These are phyloP conservation scores for Pichia exigua DNA, from an alignment of 805 yeast species.

Conservation along the genomic window DNA sequence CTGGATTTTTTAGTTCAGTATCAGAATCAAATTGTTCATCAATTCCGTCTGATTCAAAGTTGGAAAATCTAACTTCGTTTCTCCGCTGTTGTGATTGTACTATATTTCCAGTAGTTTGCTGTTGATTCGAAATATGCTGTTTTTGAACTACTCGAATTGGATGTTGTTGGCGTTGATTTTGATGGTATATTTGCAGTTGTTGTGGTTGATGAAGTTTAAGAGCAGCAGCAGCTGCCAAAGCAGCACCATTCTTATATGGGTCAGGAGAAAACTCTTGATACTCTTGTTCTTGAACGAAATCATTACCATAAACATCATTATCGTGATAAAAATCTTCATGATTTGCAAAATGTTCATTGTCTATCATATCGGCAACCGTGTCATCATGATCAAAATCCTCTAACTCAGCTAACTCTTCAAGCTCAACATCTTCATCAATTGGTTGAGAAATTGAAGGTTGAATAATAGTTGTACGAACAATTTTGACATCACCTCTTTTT, in stretches of 20 bases:
- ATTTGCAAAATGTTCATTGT: neutral
- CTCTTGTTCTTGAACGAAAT: neutral
- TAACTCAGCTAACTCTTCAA: conserved; percentile 22
- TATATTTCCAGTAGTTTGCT: neutral
- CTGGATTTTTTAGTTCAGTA: neutral
- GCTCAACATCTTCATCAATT: conserved; percentile 17
- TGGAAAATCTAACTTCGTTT: conserved; percentile 4
- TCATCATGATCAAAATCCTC: conserved; percentile 21
- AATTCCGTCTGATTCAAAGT: neutral
- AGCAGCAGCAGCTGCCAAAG: conserved; percentile 10
- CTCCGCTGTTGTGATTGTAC: neutral
- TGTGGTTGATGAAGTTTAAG: neutral
- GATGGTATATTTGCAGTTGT: neutral
- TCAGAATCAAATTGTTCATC: neutral
- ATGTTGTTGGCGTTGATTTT: neutral
- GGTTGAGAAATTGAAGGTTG: conserved; percentile 19
- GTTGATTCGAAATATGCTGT: neutral
- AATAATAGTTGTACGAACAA: conserved; percentile 40
- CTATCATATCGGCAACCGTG: conserved; percentile 16
- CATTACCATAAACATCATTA: neutral
- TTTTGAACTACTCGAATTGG: neutral
- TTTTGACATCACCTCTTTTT: conserved; percentile 40
- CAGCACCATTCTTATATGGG: conserved; percentile 4
- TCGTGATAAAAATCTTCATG: neutral
- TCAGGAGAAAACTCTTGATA: neutral